Evolutionary conservation across 805 yeast species (phyloP).

Genomic region (Sugiyamaella valdiviana): DNA sequence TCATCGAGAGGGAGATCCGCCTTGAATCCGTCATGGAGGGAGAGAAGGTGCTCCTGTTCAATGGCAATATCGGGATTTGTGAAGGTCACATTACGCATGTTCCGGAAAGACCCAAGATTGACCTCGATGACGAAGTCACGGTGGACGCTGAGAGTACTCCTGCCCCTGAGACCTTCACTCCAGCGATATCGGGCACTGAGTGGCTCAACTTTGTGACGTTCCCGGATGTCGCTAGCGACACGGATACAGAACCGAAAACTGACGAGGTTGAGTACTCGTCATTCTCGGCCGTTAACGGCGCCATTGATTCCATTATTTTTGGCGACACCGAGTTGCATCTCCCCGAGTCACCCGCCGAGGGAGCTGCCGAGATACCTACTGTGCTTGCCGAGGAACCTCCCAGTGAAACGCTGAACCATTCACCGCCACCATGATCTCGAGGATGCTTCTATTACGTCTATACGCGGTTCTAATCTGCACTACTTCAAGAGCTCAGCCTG

Average conservation of each 20-base stretch:
- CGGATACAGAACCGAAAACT: no score
- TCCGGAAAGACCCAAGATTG: not conserved
- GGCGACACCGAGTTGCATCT: no score
- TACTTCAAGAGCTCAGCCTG: constrained; percentile 14
- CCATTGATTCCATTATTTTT: not conserved
- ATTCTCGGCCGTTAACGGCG: not conserved
- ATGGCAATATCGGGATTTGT: constrained; percentile 73
- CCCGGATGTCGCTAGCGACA: no score
- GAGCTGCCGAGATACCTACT: no score
- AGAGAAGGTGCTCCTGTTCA: constrained; percentile 64
- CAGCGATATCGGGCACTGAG: no score
- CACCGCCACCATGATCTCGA: not conserved
- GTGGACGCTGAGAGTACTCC: no score
- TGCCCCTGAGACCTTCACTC: no score
- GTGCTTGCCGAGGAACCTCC: not conserved
- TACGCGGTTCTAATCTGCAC: not conserved
- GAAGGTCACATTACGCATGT: constrained; percentile 4
- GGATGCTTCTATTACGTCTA: not conserved
- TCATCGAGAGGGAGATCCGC: constrained; percentile 48
- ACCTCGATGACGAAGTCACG: no score
- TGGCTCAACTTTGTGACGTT: no score
- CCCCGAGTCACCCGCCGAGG: no score
- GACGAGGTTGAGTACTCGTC: not conserved
- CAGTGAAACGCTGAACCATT: no score
- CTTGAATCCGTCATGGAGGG: constrained; percentile 51